phyloP scores from a whole-genome alignment of 2,329 filamentous ascomycete species.

The Fusarium circinatum region DNA sequence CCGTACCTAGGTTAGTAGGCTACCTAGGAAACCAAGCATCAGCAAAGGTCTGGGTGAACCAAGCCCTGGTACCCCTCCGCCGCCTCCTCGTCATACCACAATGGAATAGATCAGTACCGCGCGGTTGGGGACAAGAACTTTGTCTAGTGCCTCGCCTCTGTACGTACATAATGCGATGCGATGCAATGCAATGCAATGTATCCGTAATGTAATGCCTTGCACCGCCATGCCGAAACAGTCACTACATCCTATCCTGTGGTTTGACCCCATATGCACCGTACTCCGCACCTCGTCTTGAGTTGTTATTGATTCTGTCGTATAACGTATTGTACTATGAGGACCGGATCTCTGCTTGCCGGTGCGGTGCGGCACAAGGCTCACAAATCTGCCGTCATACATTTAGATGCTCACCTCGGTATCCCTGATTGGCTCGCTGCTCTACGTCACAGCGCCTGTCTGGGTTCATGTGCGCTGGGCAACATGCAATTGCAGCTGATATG shows the following conservation, averaged over 20 bases:
- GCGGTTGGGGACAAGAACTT: conserved; percentile 23
- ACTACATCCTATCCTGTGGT: conserved; percentile 14
- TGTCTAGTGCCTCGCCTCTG: conserved; percentile 17
- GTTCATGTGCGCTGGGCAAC: not conserved
- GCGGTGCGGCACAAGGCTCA: conserved; percentile 16
- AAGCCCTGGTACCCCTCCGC: conserved; percentile 5
- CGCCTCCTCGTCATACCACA: conserved; percentile 28
- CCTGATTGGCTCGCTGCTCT: conserved; percentile 16
- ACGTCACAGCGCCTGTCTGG: conserved; percentile 25
- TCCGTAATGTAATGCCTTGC: conserved; percentile 8
- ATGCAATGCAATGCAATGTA: not conserved
- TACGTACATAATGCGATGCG: not conserved
- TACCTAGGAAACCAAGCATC: not conserved
- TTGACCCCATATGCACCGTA: not conserved
- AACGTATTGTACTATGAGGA: not conserved
- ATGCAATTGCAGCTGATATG: conserved; percentile 5
- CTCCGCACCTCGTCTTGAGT: conserved; percentile 16
- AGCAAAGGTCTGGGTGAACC: not conserved
- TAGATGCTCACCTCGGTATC: conserved; percentile 24
- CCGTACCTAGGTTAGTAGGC: not conserved
- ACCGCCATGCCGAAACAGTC: conserved; percentile 20
- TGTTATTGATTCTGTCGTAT: conserved; percentile 27
- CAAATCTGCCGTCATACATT: conserved; percentile 35
- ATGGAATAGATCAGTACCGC: conserved; percentile 14
- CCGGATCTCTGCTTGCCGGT: conserved; percentile 32